A percentile compares a stretch with the other conserved stretches of the same genome.
phyloP scores from a whole-genome alignment of 345 rosid genomes.

The Iberis pinnata region DNA sequence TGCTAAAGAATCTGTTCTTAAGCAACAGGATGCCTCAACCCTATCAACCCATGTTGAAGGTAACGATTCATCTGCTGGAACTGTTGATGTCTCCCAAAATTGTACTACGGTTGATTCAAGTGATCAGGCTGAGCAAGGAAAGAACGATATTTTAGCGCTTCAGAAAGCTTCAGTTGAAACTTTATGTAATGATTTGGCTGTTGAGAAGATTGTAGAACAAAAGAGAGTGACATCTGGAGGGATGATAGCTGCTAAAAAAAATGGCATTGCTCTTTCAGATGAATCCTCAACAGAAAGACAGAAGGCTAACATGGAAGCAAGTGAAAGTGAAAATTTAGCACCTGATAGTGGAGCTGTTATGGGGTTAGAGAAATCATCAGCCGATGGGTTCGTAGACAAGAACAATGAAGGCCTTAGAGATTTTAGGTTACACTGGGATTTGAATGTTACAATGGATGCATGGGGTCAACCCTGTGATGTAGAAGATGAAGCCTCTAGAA shows the following conservation, averaged over 20 bases:
- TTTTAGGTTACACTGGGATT: slow-evolving; percentile 42
- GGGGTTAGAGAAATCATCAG: slow-evolving; percentile 16
- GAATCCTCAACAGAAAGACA: slow-evolving; percentile 25
- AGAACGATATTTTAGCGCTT: not conserved
- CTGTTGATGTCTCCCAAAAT: slow-evolving; percentile 19
- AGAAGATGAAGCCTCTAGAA: slow-evolving; percentile 17
- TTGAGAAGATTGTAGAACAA: not conserved
- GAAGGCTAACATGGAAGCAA: not conserved
- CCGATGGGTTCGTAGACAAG: slow-evolving; percentile 17
- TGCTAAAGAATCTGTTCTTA: slow-evolving; percentile 6
- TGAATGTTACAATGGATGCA: slow-evolving; percentile 44
- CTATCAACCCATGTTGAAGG: slow-evolving; percentile 13
- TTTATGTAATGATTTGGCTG: not conserved
- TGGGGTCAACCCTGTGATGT: slow-evolving; percentile 42
- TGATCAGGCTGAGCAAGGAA: slow-evolving; percentile 10
- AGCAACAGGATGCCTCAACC: not conserved
- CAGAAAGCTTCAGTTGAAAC: not conserved
- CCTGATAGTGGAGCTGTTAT: slow-evolving; percentile 9
- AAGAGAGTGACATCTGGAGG: slow-evolving; percentile 6
- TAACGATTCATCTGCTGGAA: slow-evolving; percentile 17
- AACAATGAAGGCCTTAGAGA: slow-evolving; percentile 19
- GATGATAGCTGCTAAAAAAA: not conserved
- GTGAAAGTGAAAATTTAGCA: slow-evolving; percentile 28
- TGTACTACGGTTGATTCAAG: slow-evolving; percentile 13
- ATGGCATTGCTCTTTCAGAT: slow-evolving; percentile 15